Base-by-base conservation (phyloP, 208 protist species). In the Trypanosoma boissoni region DNA sequence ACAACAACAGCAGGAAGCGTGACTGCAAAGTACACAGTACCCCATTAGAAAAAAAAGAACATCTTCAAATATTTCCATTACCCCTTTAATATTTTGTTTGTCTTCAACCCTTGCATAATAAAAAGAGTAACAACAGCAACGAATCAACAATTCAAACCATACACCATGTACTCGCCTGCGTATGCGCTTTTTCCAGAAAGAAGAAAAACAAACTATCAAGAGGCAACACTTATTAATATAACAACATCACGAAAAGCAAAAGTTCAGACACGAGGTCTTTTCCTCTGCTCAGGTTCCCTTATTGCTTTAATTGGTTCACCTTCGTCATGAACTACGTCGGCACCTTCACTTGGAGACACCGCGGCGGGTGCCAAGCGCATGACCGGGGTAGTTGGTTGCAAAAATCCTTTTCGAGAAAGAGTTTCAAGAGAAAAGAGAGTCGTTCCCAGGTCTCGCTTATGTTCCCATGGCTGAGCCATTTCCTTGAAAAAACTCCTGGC, bases 401-500 rank as follows among this genome's bases (percentile, higher is more conserved):
- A 23, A 56, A 64, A 68, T 29, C 59, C 59, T 42, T 63, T 61
- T 21, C 43, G 68, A 21, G 55, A 51, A 9, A 77, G 58, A 31
- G 72, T 72, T 32, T 66, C 58, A 14, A 45, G 31, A n/a, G 81
- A 90, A 46, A 87, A 82, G 23, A 95, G 72, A 16, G 89, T 93
- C 2, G 80, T 95, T 14, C 89, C 89, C 20, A 95, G 80, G 52
- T 95, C 89, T 42, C 80, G 78, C 52, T 88, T 70, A 54, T 92
- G 72, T 52, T 91, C 89, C 86, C 89, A 95, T 20, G 89, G 89
- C 73, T 98, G 97, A 28, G 93, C 95, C 96, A 99, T 99, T 52
- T 97, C 88, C 53, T 88, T 94, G 43, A 98, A 86, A 70, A 98
- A 99, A 9, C 69, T 54, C 32, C 88, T 79, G 28, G 92, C 82